Conservation (phyloP, 148 eudicot species). For the Salicornia ramosissima region DNA sequence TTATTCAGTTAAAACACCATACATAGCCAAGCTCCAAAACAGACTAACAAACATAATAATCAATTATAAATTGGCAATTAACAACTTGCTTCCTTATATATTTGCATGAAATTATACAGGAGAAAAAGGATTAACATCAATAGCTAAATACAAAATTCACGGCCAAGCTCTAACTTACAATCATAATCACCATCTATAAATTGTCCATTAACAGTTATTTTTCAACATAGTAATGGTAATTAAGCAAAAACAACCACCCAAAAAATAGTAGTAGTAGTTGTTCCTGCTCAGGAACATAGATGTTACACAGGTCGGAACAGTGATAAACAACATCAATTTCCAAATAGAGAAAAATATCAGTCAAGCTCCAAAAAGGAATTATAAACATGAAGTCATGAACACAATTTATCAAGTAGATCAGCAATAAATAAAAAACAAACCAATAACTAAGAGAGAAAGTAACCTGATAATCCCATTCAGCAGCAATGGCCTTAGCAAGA, state of each 20-base stretch:
- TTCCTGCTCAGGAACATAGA: too few relatives aligned
- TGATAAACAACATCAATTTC: too few relatives aligned
- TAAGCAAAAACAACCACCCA: too few relatives aligned
- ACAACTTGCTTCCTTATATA: neutral
- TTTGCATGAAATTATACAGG: neutral
- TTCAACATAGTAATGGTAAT: too few relatives aligned
- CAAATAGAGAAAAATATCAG: neutral
- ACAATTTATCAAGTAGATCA: neutral
- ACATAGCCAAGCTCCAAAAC: neutral
- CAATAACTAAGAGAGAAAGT: neutral
- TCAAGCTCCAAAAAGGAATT: neutral
- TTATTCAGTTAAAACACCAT: neutral
- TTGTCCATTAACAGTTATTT: too few relatives aligned
- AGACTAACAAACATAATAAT: too few relatives aligned
- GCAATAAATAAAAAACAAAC: neutral
- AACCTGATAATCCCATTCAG: constrained; percentile 95
- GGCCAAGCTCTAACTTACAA: neutral
- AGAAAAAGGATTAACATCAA: neutral
- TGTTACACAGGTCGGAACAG: too few relatives aligned
- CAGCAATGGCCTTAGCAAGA: constrained; percentile 85
- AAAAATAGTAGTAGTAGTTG: too few relatives aligned
- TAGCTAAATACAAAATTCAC: neutral
- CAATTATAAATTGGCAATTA: neutral
- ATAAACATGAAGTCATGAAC: too few relatives aligned
- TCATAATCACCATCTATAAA: too few relatives aligned